These are phyloP conservation scores for Adansonia grandidieri DNA, from an alignment of 441 rosid genomes.

Conservation along the genomic window DNA sequence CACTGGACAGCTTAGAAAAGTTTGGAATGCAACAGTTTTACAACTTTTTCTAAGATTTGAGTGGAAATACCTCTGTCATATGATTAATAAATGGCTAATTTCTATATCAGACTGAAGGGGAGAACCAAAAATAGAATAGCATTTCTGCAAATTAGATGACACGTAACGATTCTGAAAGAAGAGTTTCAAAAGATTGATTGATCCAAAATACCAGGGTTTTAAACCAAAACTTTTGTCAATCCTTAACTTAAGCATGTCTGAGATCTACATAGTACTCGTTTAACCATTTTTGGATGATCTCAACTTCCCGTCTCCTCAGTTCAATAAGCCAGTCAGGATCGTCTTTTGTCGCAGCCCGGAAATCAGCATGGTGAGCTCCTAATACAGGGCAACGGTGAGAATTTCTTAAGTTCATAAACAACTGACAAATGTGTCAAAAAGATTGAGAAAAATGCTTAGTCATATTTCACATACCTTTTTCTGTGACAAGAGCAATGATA, in stretches of 20 bases:
- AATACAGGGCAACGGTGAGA: not conserved
- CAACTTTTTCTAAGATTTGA: not conserved
- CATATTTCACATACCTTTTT: conserved; percentile 46
- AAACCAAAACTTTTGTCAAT: not conserved
- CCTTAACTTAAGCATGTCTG: conserved; percentile 28
- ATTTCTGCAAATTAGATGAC: conserved; percentile 9
- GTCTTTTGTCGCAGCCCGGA: conserved; percentile 53
- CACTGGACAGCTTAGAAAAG: not conserved
- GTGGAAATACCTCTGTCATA: not conserved
- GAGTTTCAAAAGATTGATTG: not conserved
- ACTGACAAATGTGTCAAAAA: not conserved
- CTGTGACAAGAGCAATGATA: conserved; percentile 64
- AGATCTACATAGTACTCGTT: conserved; percentile 54
- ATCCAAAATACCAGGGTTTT: not conserved
- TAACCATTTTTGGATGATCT: conserved; percentile 59
- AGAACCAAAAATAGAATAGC: conserved; percentile 1
- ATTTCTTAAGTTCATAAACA: conserved; percentile 3
- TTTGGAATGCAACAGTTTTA: not conserved
- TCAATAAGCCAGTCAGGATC: conserved; percentile 72
- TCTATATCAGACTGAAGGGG: not conserved
- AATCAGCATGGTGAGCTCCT: conserved; percentile 81
- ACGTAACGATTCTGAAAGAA: not conserved
- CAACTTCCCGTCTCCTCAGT: conserved; percentile 64
- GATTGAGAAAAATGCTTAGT: not conserved
- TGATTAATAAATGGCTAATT: not conserved